Evolutionary conservation across 768 basidiomycete species (phyloP), one percentile per base, ranked within the genome.

Genomic region (Crassisporium funariophilum): DNA sequence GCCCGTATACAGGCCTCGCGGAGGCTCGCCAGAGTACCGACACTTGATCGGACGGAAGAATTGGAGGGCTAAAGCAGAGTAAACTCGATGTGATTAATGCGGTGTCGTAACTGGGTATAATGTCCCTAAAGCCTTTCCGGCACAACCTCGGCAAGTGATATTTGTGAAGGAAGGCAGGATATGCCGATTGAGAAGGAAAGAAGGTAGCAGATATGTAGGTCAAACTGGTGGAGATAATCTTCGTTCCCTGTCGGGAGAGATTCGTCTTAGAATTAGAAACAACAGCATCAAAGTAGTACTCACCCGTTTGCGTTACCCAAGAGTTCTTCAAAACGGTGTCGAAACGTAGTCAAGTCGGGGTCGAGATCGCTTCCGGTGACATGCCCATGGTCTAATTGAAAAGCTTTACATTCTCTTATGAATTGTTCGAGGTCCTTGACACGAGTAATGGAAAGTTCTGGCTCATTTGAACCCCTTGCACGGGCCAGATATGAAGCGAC

Each of bases 401-500:
- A 84, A 6, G 78, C 76, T 35, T 73, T 56, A 36, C 72, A 71
- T 47, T 86, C 81, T 27, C 87, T 79, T 15, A 88, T 65, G 52
- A 81, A 89, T 19, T 79, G 74, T 12, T 85, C 82, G 1, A 88
- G 69, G 48, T 83, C 81, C 48, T 81, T 80, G 4, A 69, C 70
- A 11, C 78, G 77, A 11, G 66, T 59, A 19, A 71, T 68, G 0
- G 83, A 84, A 15, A 73, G 38, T 47, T 87, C 83, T 3, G 87
- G 87, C 55, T 88, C 86, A 31, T 77, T 76, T 0, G 84, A 81
- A 15, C 84, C 84, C 27, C 85, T 79, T 31, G 77, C 74, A 7
- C 82, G 79, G 2, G 87, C 87, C 22, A 89, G 72, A 61, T 84
- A 88, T 1, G 85, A 83, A n/a, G 87, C 86, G 10, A 83, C 75